Conservation (phyloP, 202 grass and related monocot species). For the Schoenoplectus tabernaemontani region DNA sequence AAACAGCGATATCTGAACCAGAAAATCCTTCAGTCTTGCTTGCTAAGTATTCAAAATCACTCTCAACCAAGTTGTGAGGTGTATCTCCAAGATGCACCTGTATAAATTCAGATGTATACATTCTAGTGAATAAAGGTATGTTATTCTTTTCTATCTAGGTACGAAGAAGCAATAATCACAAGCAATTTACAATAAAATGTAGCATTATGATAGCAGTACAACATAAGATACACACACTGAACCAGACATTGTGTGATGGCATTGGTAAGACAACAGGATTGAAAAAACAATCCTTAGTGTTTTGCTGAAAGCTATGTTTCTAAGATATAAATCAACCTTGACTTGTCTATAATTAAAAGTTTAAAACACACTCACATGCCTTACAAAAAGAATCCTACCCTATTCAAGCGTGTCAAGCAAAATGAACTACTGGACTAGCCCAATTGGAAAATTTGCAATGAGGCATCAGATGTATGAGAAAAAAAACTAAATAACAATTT, state of each 20-base stretch:
- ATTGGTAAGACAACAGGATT: not conserved
- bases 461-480: not conserved
- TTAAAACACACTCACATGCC: not conserved
- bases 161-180: not conserved
- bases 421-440: not conserved
- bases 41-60: conserved; percentile 68
- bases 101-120: conserved; percentile 21
- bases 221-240: not conserved
- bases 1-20: conserved; percentile 86
- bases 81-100: conserved; percentile 96
- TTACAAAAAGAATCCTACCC: not conserved
- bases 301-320: not conserved
- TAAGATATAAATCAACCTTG: not conserved
- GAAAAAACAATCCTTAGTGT: not conserved
- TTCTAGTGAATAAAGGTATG: conserved; percentile 1
- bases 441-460: not conserved
- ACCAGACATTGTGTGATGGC: not conserved
- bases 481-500: not conserved
- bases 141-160: not conserved
- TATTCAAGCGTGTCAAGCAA: not conserved
- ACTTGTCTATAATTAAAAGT: not conserved
- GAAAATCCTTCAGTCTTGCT: conserved; percentile 73
- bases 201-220: not conserved
- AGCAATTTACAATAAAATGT: conserved; percentile 10
- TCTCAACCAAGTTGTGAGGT: conserved; percentile 64